Percentiles rank a stretch among this genome's conserved stretches.
These are phyloP conservation scores for Trichoderma atrobrunneum DNA, from an alignment of 2,329 filamentous ascomycete species.

Conservation along the genomic window DNA sequence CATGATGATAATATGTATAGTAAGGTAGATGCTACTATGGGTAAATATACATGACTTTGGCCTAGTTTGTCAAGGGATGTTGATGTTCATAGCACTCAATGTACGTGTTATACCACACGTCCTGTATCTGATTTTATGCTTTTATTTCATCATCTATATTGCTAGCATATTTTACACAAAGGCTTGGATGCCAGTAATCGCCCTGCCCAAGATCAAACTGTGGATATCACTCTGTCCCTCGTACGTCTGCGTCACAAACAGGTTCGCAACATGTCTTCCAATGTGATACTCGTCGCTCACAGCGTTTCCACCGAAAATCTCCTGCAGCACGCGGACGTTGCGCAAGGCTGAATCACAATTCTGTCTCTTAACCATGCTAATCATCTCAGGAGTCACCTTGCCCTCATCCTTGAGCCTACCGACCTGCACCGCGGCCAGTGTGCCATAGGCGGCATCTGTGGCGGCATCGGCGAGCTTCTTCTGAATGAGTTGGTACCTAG, in stretches of 20 bases:
- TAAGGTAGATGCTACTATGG: too few species aligned
- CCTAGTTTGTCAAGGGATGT: too few species aligned
- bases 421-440: conserved; percentile 86
- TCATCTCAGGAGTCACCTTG: conserved; percentile 89
- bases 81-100: background rate
- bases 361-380: conserved; percentile 92
- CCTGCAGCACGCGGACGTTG: conserved; percentile 79
- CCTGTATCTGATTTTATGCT: background rate
- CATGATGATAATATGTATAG: too few species aligned
- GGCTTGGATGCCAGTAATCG: conserved; percentile 73
- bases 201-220: conserved; percentile 70
- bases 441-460: conserved; percentile 88
- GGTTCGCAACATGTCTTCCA: conserved; percentile 88
- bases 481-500: conserved; percentile 94
- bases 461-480: conserved; percentile 94
- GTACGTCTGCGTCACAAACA: conserved; percentile 97
- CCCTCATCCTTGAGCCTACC: conserved; percentile 90
- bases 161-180: conserved; percentile 54
- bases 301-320: conserved; percentile 97
- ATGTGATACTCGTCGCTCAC: conserved; percentile 96
- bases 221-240: conserved; percentile 99
- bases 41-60: background rate
- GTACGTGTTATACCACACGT: background rate
- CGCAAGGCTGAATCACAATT: conserved; percentile 89
- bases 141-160: background rate